phyloP scores from a whole-genome alignment of 2,329 filamentous ascomycete genomes.

The Pseudofabraea citricarpa region DNA sequence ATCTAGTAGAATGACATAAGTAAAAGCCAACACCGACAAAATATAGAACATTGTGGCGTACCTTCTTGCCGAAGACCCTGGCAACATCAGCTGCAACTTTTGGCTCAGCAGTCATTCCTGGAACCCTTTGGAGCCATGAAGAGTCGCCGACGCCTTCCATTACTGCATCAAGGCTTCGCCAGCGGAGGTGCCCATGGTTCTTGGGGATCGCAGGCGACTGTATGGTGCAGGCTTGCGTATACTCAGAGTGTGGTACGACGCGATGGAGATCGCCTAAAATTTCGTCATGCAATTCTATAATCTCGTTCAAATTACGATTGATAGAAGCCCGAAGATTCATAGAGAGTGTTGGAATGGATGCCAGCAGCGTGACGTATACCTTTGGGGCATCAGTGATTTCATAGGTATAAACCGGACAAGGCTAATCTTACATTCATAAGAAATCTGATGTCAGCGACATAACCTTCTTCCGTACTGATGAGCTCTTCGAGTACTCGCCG shows the following conservation, averaged over 20 bases:
- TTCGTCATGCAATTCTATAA: constrained; percentile 78
- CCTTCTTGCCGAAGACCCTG: constrained; percentile 55
- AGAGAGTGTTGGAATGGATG: constrained; percentile 64
- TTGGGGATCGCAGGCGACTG: constrained; percentile 3
- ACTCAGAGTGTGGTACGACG: constrained; percentile 64
- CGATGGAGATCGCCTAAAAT: constrained; percentile 71
- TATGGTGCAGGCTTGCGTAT: constrained; percentile 35
- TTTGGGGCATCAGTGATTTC: too few relatives aligned
- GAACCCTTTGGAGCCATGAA: constrained; percentile 40
- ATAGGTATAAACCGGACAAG: too few relatives aligned
- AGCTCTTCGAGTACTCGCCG: constrained; percentile 81
- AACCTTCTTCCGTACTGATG: constrained; percentile 79
- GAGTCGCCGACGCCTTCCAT: constrained; percentile 29
- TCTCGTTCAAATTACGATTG: constrained; percentile 72
- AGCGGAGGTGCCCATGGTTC: constrained; percentile 42
- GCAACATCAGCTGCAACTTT: constrained; percentile 56
- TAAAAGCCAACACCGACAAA: too few relatives aligned
- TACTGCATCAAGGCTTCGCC: constrained; percentile 36
- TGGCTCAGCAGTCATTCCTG: constrained; percentile 53
- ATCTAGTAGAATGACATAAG: too few relatives aligned
- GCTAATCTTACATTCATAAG: constrained; percentile 66
- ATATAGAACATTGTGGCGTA: constrained; percentile 23
- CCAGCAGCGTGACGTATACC: constrained; percentile 72
- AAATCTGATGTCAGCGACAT: constrained; percentile 82
- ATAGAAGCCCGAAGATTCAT: constrained; percentile 64